phyloP scores from a whole-genome alignment of 2,329 filamentous ascomycete genomes.

The Decorospora gaudefroyi region DNA sequence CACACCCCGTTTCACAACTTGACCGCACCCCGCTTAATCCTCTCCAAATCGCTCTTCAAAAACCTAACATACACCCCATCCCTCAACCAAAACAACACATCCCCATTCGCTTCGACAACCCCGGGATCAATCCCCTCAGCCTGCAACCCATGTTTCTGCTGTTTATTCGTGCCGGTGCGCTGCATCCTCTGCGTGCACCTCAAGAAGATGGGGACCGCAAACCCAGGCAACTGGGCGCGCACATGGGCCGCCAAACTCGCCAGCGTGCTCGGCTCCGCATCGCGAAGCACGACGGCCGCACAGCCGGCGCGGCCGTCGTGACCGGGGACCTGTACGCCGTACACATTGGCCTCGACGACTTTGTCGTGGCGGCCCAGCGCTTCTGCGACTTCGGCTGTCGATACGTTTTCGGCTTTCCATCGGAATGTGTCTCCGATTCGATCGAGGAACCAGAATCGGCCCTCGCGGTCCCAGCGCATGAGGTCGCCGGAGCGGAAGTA shows the following conservation, averaged over 20 bases:
- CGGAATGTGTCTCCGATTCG: slow-evolving; percentile 49
- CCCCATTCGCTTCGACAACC: slow-evolving; percentile 43
- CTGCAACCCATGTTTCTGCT: slow-evolving; percentile 51
- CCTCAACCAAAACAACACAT: slow-evolving; percentile 51
- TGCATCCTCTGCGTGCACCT: slow-evolving; percentile 48
- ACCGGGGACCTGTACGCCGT: slow-evolving; percentile 52
- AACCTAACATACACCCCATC: slow-evolving; percentile 38
- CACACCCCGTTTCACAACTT: slow-evolving; percentile 30
- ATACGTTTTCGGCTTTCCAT: slow-evolving; percentile 54
- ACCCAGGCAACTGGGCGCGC: slow-evolving; percentile 47
- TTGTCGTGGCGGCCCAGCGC: slow-evolving; percentile 47
- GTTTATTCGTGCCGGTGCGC: slow-evolving; percentile 55
- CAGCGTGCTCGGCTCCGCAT: slow-evolving; percentile 20
- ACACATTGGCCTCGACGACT: slow-evolving; percentile 52
- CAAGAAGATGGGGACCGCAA: slow-evolving; percentile 53
- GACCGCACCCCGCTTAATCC: slow-evolving; percentile 31
- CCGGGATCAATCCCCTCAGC: slow-evolving; percentile 51
- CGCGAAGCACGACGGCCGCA: slow-evolving; percentile 48
- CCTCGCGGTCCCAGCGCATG: slow-evolving; percentile 39
- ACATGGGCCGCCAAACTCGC: slow-evolving; percentile 44
- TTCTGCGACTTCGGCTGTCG: slow-evolving; percentile 52
- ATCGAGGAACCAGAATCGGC: slow-evolving; percentile 47
- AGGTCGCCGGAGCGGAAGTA: slow-evolving; percentile 48
- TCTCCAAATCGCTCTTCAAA: slow-evolving; percentile 29
- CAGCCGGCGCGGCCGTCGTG: slow-evolving; percentile 54